phyloP scores from a whole-genome alignment of 2,329 filamentous ascomycete species.

The Sporothrix schenckii region DNA sequence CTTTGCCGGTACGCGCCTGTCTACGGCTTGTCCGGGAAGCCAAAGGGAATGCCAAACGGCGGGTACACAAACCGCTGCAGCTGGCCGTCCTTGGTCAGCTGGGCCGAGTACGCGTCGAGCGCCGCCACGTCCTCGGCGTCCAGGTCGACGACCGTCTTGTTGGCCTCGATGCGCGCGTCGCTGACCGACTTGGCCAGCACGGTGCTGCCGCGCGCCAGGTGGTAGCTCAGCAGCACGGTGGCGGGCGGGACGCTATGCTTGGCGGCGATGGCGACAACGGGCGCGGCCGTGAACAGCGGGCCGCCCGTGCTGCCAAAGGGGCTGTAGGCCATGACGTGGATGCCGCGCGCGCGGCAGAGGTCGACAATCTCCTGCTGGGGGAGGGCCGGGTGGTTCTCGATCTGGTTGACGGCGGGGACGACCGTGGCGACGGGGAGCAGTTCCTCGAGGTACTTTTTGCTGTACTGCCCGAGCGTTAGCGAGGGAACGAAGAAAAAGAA shows the following conservation, averaged over 20 bases:
- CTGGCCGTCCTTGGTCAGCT: slow-evolving; percentile 55
- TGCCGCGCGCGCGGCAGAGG: slow-evolving; percentile 67
- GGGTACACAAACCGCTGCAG: slow-evolving; percentile 68
- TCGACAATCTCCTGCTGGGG: slow-evolving; percentile 74
- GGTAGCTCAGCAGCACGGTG: slow-evolving; percentile 70
- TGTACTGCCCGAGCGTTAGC: slow-evolving; percentile 48
- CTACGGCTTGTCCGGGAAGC: slow-evolving; percentile 67
- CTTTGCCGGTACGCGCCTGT: neutral
- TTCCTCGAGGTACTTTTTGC: slow-evolving; percentile 58
- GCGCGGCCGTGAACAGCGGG: slow-evolving; percentile 65
- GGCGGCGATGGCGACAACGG: slow-evolving; percentile 65
- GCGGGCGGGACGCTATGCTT: slow-evolving; percentile 64
- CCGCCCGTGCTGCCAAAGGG: slow-evolving; percentile 67
- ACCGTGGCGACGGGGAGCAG: slow-evolving; percentile 56
- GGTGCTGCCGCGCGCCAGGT: slow-evolving; percentile 68
- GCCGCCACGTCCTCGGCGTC: slow-evolving; percentile 64
- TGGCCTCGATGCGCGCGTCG: slow-evolving; percentile 68
- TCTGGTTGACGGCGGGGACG: slow-evolving; percentile 69
- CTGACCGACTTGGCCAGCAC: slow-evolving; percentile 76
- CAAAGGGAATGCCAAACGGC: slow-evolving; percentile 68
- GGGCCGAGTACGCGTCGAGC: slow-evolving; percentile 58
- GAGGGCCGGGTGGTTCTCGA: slow-evolving; percentile 72
- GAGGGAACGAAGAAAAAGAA: neutral
- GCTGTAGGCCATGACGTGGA: slow-evolving; percentile 73
- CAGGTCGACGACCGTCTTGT: slow-evolving; percentile 67